phyloP scores from a whole-genome alignment of 805 yeast species.

The Maudiozyma turicensis region DNA sequence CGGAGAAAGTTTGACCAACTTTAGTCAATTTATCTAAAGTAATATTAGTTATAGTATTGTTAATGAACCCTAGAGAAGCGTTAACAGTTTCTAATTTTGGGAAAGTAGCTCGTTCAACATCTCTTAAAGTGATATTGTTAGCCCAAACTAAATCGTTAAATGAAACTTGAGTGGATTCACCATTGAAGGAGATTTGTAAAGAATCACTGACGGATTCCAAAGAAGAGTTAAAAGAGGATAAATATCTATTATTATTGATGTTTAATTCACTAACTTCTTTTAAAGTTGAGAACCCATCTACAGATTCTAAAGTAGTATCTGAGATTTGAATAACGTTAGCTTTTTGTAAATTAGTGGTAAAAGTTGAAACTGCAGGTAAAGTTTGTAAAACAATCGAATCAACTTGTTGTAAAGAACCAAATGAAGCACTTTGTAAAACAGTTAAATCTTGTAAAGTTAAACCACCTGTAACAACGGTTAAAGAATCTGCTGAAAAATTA shows the following conservation, averaged over 20 bases:
- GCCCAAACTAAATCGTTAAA: conserved; percentile 74
- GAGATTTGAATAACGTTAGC: conserved; percentile 63
- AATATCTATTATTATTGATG: conserved; percentile 83
- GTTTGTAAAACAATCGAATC: conserved; percentile 75
- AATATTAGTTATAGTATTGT: conserved; percentile 53
- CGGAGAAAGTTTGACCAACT: conserved; percentile 75
- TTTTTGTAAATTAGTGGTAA: conserved; percentile 64
- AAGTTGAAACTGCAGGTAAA: conserved; percentile 68
- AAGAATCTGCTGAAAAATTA: conserved; percentile 66
- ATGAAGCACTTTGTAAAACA: conserved; percentile 52
- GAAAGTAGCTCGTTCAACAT: conserved; percentile 64
- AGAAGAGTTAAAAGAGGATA: conserved; percentile 61
- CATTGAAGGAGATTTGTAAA: conserved; percentile 77
- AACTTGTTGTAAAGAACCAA: conserved; percentile 73
- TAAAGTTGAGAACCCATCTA: conserved; percentile 51
- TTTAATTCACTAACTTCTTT: conserved; percentile 46
- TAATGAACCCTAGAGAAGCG: conserved; percentile 72
- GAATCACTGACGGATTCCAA: conserved; percentile 64
- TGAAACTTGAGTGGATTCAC: conserved; percentile 58
- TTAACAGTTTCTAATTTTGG: conserved; percentile 60
- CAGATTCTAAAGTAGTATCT: conserved; percentile 60
- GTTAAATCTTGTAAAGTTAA: conserved; percentile 57
- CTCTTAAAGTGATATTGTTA: conserved; percentile 78
- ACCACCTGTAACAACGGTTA: conserved; percentile 64
- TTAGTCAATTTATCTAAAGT: conserved; percentile 44